phyloP scores from a whole-genome alignment of 1,284 basidiomycete species.

The Rhodotorula mucilaginosa region DNA sequence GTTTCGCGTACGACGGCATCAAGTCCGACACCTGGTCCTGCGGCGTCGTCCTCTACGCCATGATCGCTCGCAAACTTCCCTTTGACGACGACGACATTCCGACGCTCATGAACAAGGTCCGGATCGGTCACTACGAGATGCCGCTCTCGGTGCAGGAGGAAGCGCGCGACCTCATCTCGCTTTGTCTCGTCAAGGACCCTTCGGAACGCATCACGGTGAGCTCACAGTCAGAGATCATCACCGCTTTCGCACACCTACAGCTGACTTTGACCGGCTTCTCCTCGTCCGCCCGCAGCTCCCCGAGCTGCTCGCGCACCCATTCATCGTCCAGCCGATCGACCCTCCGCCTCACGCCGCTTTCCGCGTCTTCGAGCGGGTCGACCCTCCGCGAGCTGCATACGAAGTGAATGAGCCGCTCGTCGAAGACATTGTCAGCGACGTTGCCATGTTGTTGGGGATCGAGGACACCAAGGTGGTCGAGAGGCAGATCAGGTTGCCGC shows the following conservation, averaged over 20 bases:
- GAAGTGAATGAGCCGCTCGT: slow-evolving; percentile 7
- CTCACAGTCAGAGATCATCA: too few relatives aligned
- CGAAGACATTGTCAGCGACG: slow-evolving; percentile 2
- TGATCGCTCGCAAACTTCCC: slow-evolving; percentile 46
- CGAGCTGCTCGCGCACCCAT: slow-evolving; percentile 6
- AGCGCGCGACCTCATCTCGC: slow-evolving; percentile 46
- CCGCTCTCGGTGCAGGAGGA: slow-evolving; percentile 41
- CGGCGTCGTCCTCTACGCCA: slow-evolving; percentile 49
- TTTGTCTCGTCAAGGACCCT: slow-evolving; percentile 47
- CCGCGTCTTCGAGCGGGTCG: too few relatives aligned
- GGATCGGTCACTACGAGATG: slow-evolving; percentile 46
- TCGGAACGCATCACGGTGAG: slow-evolving; percentile 36
- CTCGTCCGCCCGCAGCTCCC: slow-evolving; percentile 1
- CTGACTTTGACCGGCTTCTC: neutral
- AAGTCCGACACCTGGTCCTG: slow-evolving; percentile 50
- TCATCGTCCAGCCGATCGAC: neutral
- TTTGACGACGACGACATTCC: slow-evolving; percentile 50
- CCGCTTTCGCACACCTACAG: neutral
- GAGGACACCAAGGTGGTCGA: too few relatives aligned
- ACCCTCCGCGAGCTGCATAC: neutral
- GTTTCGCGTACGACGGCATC: slow-evolving; percentile 46
- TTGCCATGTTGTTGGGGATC: neutral
- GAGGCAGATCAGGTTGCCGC: too few relatives aligned
- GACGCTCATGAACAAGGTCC: slow-evolving; percentile 47
- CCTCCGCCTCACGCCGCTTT: neutral